A percentile compares a stretch with the other conserved stretches of the same genome.
phyloP scores from a whole-genome alignment of 768 basidiomycete species.

The Harrya chromipes region DNA sequence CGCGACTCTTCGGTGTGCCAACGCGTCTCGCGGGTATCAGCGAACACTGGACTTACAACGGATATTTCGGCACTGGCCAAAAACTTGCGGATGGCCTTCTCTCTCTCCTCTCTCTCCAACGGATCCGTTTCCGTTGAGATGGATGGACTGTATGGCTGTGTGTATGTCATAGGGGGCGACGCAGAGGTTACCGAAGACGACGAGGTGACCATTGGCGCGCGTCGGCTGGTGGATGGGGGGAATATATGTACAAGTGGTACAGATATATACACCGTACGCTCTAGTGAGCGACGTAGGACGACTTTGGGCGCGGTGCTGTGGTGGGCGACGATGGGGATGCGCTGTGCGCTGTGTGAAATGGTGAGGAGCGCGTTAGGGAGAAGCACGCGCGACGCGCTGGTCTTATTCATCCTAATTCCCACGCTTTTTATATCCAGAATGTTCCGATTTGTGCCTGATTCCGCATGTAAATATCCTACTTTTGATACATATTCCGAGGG shows the following conservation, averaged over 20 bases:
- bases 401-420: slow-evolving; percentile 37
- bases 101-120: slow-evolving; percentile 55
- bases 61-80: slow-evolving; percentile 76
- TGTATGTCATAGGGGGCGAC: slow-evolving; percentile 69
- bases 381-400: slow-evolving; percentile 36
- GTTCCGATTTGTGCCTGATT: slow-evolving; percentile 20
- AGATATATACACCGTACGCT: slow-evolving; percentile 16
- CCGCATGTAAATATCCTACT: slow-evolving; percentile 14
- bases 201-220: slow-evolving; percentile 67
- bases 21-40: slow-evolving; percentile 46
- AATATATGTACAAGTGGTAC: slow-evolving; percentile 17
- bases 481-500: slow-evolving; percentile 6
- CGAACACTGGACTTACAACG: slow-evolving; percentile 55
- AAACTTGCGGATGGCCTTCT: slow-evolving; percentile 71
- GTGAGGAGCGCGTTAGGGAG: slow-evolving; percentile 39
- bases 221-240: slow-evolving; percentile 13
- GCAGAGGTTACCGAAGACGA: slow-evolving; percentile 80
- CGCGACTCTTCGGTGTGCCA: slow-evolving; percentile 28
- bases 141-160: slow-evolving; percentile 42
- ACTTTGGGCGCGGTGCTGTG: slow-evolving; percentile 32
- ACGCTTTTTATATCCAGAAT: slow-evolving; percentile 28
- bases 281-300: slow-evolving; percentile 3
- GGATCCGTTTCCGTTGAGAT: slow-evolving; percentile 40
- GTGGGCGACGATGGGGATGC: slow-evolving; percentile 30
- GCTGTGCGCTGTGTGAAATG: slow-evolving; percentile 38